Evolutionary conservation across 2,329 filamentous ascomycete species (phyloP), one percentile per base, ranked within the genome.

Genomic region (Penicillium corylophilum): DNA sequence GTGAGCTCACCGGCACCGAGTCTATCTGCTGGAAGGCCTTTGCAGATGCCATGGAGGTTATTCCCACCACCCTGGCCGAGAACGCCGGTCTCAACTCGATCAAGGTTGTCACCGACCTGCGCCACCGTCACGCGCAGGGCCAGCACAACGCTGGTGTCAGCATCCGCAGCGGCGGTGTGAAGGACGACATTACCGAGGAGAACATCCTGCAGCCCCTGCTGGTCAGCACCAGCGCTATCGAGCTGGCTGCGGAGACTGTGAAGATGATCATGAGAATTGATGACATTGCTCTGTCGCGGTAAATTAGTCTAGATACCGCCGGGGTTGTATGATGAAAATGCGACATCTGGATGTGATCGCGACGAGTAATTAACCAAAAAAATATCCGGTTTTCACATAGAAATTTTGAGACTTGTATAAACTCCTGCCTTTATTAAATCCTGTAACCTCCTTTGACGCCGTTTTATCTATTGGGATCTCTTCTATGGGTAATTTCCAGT

Each of bases 11-110:
- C 0, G 95, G 95, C 54, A 96, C 94, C 5, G 94, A 99, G 74
- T 86, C 91, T 35, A 96, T 97, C 69, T 99, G 94, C 83, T 99
- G 90, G 90, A 97, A 96, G 78, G 93, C 93, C 0, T 99, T 99
- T 69, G 94, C 95, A 1, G 93, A 99, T 59, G 94, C 94, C 7
- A 88, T 99, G 79, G 94, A 99, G 77, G 90, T 99, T 38, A 89
- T 99, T 48, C 94, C 95, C 13, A 96, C 93, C 29, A 99, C 94
- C 1, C 80, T 99, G 62, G 95, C 94, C 0, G 94, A 99, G 78
- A 99, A 99, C 65, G 94, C 94, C 0, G 94, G 94, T 44, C 80
- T 99, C 58, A 99, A 99, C 81, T 93, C 89, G 72, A 99, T 99
- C 82, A 96, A 95, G 78, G 94, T 99, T 24, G 94, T 99, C 42